Conservation (phyloP, 768 basidiomycete genomes). For the Crucibulum laeve region DNA sequence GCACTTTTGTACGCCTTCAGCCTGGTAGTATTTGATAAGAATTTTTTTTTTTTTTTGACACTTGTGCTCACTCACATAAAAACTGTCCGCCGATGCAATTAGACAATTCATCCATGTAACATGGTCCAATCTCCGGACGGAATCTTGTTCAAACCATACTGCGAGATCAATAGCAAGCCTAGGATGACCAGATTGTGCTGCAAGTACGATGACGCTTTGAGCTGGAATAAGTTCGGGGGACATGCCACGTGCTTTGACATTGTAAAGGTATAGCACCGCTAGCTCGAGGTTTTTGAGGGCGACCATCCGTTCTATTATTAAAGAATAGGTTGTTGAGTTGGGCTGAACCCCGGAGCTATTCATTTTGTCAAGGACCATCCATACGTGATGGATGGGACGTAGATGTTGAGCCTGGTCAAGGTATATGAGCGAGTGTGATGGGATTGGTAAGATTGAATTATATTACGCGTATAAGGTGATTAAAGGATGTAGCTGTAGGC, state of each 20-base stretch:
- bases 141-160: slow-evolving; percentile 49
- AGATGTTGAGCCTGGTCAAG: slow-evolving; percentile 40
- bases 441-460: slow-evolving; percentile 8
- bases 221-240: slow-evolving; percentile 45
- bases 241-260: slow-evolving; percentile 50
- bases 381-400: slow-evolving; percentile 32
- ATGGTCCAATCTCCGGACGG: slow-evolving; percentile 47
- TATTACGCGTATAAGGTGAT: slow-evolving; percentile 57
- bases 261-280: slow-evolving; percentile 55
- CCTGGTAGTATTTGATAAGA: slow-evolving; percentile 35
- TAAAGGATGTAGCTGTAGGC: slow-evolving; percentile 50
- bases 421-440: slow-evolving; percentile 1
- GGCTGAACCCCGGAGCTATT: slow-evolving; percentile 39
- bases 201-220: slow-evolving; percentile 48
- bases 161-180: slow-evolving; percentile 73
- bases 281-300: slow-evolving; percentile 55
- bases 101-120: slow-evolving; percentile 67
- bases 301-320: slow-evolving; percentile 45
- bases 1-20: slow-evolving; percentile 56
- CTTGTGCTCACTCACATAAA: slow-evolving; percentile 56
- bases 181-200: slow-evolving; percentile 49
- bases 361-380: slow-evolving; percentile 56
- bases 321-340: slow-evolving; percentile 49
- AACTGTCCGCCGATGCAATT: slow-evolving; percentile 52
- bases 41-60: neutral